A percentile compares a stretch with the other conserved stretches of the same genome.
phyloP scores from a whole-genome alignment of 2,329 filamentous ascomycete species.

The Bipolaris gigantea region DNA sequence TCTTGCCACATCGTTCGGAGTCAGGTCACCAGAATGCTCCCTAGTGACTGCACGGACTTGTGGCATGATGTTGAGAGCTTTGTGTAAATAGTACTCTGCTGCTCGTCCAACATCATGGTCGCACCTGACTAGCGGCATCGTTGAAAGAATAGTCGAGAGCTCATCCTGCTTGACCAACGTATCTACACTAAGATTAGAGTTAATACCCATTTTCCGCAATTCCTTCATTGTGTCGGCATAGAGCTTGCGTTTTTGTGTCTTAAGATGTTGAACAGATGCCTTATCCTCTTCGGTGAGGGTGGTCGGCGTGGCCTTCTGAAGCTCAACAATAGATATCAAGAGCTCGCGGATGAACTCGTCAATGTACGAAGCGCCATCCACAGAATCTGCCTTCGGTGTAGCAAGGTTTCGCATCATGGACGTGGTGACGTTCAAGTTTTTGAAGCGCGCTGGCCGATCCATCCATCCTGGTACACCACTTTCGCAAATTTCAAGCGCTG shows the following conservation, averaged over 20 bases:
- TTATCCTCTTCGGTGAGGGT: slow-evolving; percentile 87
- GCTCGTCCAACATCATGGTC: slow-evolving; percentile 34
- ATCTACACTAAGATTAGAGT: slow-evolving; percentile 75
- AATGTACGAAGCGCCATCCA: slow-evolving; percentile 63
- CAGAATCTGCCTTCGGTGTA: slow-evolving; percentile 53
- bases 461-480: slow-evolving; percentile 36
- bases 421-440: slow-evolving; percentile 69
- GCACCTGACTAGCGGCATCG: slow-evolving; percentile 34
- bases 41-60: slow-evolving; percentile 66
- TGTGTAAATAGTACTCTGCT: slow-evolving; percentile 75
- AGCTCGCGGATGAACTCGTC: slow-evolving; percentile 71
- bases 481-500: slow-evolving; percentile 26
- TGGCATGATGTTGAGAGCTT: slow-evolving; percentile 72
- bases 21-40: slow-evolving; percentile 84
- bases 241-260: slow-evolving; percentile 84
- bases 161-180: slow-evolving; percentile 73
- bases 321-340: slow-evolving; percentile 66
- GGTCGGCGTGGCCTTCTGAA: slow-evolving; percentile 81
- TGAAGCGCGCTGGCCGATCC: slow-evolving; percentile 64
- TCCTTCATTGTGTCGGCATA: slow-evolving; percentile 86
- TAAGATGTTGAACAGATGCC: slow-evolving; percentile 80
- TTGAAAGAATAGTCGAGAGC: slow-evolving; percentile 69
- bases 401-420: slow-evolving; percentile 72
- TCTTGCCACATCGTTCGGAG: slow-evolving; percentile 73
- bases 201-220: slow-evolving; percentile 85